These are phyloP conservation scores for Xylariaceae sp. DNA, from an alignment of 2,329 filamentous ascomycete genomes.

Conservation along the genomic window DNA sequence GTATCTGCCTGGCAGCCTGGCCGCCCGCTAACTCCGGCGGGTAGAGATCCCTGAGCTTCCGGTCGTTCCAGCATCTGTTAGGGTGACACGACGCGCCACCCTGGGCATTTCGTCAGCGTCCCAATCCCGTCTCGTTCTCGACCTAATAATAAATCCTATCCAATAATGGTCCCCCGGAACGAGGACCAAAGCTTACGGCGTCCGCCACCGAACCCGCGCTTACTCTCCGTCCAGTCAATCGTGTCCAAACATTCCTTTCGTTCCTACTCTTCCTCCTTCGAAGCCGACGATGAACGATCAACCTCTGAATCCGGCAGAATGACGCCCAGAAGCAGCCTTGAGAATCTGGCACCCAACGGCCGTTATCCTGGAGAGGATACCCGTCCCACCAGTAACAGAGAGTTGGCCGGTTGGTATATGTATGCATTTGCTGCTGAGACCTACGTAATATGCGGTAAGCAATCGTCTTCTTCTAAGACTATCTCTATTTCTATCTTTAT, in stretches of 20 bases:
- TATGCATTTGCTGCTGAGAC: conserved; percentile 97
- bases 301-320: conserved; percentile 44
- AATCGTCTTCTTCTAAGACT: neutral
- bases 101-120: conserved; percentile 17
- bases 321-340: conserved; percentile 42
- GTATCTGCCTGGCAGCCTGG: neutral
- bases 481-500: neutral
- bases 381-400: conserved; percentile 81
- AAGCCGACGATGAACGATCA: conserved; percentile 71
- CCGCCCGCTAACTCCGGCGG: neutral
- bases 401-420: conserved; percentile 92
- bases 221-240: conserved; percentile 53
- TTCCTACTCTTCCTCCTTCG: conserved; percentile 65
- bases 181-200: conserved; percentile 33
- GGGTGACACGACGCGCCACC: conserved; percentile 16
- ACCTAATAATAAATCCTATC: conserved; percentile 3
- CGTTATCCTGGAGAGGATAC: conserved; percentile 84
- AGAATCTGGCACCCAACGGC: conserved; percentile 43
- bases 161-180: conserved; percentile 42
- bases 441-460: conserved; percentile 88
- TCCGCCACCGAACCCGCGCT: conserved; percentile 48
- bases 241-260: conserved; percentile 58
- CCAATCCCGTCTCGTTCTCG: neutral
- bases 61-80: neutral
- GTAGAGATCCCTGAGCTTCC: neutral